phyloP scores from a whole-genome alignment of 768 basidiomycete species.

The Lactifluus piperatus region DNA sequence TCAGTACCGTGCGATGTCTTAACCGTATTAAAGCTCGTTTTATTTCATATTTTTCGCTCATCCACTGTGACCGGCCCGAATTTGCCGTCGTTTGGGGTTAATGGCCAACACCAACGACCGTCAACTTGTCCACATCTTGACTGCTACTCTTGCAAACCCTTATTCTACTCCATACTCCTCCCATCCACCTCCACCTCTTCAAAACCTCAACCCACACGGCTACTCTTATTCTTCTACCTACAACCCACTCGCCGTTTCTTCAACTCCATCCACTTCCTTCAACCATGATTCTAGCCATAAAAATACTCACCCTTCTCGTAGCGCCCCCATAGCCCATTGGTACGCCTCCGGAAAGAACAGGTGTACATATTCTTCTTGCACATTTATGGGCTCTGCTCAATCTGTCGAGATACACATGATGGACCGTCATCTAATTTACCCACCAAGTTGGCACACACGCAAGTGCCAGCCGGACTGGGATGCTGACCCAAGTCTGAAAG shows the following conservation, averaged over 20 bases:
- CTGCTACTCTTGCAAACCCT: slow-evolving; percentile 25
- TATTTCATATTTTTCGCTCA: not conserved
- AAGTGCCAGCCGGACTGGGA: slow-evolving; percentile 62
- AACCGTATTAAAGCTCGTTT: slow-evolving; percentile 11
- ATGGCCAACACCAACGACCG: not conserved
- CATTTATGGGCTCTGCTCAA: slow-evolving; percentile 61
- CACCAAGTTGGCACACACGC: slow-evolving; percentile 56
- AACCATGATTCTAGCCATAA: not conserved
- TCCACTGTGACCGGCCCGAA: not conserved
- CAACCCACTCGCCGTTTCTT: slow-evolving; percentile 9
- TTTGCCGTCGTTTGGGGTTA: not conserved
- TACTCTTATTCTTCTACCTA: slow-evolving; percentile 30
- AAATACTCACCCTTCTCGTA: not conserved
- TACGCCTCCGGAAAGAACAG: slow-evolving; percentile 52
- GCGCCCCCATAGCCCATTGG: slow-evolving; percentile 30
- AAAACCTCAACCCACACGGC: slow-evolving; percentile 26
- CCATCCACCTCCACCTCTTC: slow-evolving; percentile 17
- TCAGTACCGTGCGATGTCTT: slow-evolving; percentile 17
- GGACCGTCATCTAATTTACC: slow-evolving; percentile 84
- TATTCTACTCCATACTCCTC: slow-evolving; percentile 24
- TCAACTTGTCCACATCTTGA: slow-evolving; percentile 21
- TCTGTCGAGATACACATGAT: slow-evolving; percentile 75
- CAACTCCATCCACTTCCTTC: not conserved
- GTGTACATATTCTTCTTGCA: slow-evolving; percentile 57
- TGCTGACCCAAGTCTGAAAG: slow-evolving; percentile 72